A percentile compares a stretch with the other conserved stretches of the same genome.
Evolutionary conservation across 371 early-diverging fungal genomes (phyloP).

Genomic region (Mortierella sp.): DNA sequence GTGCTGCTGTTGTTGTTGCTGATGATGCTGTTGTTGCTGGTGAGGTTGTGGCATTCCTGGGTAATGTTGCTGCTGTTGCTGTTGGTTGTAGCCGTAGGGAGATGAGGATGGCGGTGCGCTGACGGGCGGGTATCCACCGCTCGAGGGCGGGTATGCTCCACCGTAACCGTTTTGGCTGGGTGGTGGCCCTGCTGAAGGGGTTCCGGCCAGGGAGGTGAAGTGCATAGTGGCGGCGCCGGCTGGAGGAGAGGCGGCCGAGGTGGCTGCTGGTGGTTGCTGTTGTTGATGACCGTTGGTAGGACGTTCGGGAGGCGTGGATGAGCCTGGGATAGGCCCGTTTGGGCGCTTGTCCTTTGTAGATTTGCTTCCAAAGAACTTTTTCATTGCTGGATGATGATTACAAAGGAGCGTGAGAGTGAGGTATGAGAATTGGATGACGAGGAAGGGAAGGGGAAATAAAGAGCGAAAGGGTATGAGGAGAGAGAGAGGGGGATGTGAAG

Average conservation of each 20-base stretch:
- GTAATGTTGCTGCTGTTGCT: constrained; percentile 27
- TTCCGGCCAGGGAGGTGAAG: constrained; percentile 39
- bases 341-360: constrained; percentile 53
- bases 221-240: constrained; percentile 45
- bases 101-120: constrained; percentile 28
- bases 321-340: constrained; percentile 18
- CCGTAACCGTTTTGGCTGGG: constrained; percentile 15
- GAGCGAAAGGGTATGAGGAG: neutral
- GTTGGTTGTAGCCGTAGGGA: constrained; percentile 28
- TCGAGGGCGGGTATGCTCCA: constrained; percentile 30
- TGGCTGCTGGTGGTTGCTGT: neutral
- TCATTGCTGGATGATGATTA: constrained; percentile 30
- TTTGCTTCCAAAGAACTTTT: constrained; percentile 51
- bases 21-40: constrained; percentile 22
- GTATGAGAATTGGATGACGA: neutral
- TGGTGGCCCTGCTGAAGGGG: constrained; percentile 10
- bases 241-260: constrained; percentile 10
- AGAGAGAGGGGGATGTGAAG: neutral
- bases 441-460: neutral
- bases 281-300: constrained; percentile 38
- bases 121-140: constrained; percentile 27
- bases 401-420: neutral
- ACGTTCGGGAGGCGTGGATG: constrained; percentile 18
- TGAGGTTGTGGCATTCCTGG: constrained; percentile 42
- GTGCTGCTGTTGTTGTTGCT: constrained; percentile 25